Evolutionary conservation across 1,284 basidiomycete genomes (phyloP).

Genomic region (Trametes hirsuta): DNA sequence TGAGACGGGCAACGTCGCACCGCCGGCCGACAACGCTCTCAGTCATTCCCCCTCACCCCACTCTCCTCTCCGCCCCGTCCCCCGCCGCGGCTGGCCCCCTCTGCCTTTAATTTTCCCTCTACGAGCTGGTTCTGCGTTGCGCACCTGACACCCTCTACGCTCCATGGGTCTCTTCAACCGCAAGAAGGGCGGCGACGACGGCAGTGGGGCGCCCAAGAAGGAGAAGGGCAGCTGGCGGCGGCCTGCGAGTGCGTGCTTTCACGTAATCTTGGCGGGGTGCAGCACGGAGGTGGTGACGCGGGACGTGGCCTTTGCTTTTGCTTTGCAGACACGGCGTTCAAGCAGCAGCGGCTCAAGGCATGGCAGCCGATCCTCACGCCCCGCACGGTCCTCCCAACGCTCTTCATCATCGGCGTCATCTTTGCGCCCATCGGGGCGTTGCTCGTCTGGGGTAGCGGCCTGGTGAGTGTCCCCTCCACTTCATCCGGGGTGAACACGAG

Average conservation of each 20-base stretch:
- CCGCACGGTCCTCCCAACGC: conserved; percentile 93
- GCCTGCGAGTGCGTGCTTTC: conserved; percentile 78
- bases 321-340: conserved; percentile 90
- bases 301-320: background rate
- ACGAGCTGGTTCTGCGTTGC: conserved; percentile 16
- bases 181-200: conserved; percentile 33
- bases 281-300: conserved; percentile 2
- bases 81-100: conserved; percentile 5
- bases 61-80: background rate
- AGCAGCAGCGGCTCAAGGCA: conserved; percentile 98
- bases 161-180: conserved; percentile 45
- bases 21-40: conserved; percentile 9
- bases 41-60: background rate
- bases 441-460: conserved; percentile 85
- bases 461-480: conserved; percentile 44
- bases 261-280: background rate
- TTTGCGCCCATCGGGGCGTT: conserved; percentile 97
- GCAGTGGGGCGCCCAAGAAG: conserved; percentile 54
- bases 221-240: conserved; percentile 88
- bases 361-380: conserved; percentile 99
- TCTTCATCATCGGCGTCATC: conserved; percentile 93
- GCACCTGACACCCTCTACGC: background rate
- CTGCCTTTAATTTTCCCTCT: background rate
- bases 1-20: conserved; percentile 8
- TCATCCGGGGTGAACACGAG: background rate